Percentiles rank a stretch among this genome's conserved stretches.
Conservation (phyloP, 345 rosid genomes). For the Trapa incisa region DNA sequence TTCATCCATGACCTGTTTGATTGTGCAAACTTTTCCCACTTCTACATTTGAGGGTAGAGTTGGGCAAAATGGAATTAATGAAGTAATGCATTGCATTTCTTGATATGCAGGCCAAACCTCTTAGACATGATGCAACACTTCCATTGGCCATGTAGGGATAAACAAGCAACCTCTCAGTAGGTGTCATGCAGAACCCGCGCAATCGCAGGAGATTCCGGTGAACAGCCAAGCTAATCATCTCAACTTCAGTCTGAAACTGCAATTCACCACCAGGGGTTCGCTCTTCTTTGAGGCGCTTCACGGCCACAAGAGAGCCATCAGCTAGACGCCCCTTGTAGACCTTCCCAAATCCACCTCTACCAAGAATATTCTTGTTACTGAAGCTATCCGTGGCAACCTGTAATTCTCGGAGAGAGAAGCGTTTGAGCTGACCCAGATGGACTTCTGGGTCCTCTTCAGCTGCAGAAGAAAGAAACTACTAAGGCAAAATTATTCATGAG, state of each 20-base stretch:
- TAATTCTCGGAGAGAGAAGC: slow-evolving; percentile 84
- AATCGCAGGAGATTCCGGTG: slow-evolving; percentile 86
- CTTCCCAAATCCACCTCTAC: slow-evolving; percentile 98
- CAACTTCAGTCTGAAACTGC: slow-evolving; percentile 97
- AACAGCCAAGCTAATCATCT: slow-evolving; percentile 99
- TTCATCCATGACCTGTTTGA: neutral
- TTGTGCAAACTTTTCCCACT: neutral
- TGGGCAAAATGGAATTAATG: neutral
- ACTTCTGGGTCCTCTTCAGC: slow-evolving; percentile 99
- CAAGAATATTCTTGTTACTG: slow-evolving; percentile 83
- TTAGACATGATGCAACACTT: slow-evolving; percentile 94
- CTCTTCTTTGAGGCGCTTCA: slow-evolving; percentile 91
- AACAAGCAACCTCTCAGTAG: slow-evolving; percentile 81
- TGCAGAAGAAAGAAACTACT: slow-evolving; percentile 22
- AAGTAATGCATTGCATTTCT: neutral
- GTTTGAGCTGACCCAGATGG: slow-evolving; percentile 91
- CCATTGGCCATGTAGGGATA: slow-evolving; percentile 99
- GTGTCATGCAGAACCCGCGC: slow-evolving; percentile 96
- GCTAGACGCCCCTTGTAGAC: slow-evolving; percentile 91
- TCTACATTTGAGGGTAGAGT: too few relatives aligned
- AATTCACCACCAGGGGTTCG: slow-evolving; percentile 96
- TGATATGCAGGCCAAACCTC: slow-evolving; percentile 36
- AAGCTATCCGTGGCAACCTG: slow-evolving; percentile 93
- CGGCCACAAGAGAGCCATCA: slow-evolving; percentile 87
- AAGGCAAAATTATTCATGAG: too few relatives aligned